phyloP scores from a whole-genome alignment of 2,329 filamentous ascomycete genomes.

The Metarhizium album region DNA sequence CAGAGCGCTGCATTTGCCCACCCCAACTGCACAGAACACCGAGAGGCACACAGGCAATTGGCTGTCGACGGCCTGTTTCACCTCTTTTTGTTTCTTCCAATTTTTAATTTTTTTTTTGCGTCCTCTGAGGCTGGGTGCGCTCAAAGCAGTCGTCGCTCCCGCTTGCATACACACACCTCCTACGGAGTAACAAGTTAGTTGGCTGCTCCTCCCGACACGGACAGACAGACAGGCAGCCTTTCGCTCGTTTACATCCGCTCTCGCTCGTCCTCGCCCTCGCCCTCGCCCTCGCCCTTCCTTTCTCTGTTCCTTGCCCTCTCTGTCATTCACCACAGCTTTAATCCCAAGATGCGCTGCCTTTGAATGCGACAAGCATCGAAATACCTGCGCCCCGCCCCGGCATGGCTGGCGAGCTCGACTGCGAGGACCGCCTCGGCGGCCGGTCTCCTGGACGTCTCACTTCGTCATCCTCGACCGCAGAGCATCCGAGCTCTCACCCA shows the following conservation, averaged over 20 bases:
- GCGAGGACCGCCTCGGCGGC: not conserved
- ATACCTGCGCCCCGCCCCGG: constrained; percentile 7
- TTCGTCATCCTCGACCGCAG: not conserved
- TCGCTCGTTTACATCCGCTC: too few species aligned
- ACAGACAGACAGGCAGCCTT: too few species aligned
- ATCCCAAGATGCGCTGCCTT: constrained; percentile 13
- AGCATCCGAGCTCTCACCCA: constrained; percentile 1
- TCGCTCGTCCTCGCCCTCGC: not conserved
- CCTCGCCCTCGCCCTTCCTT: not conserved
- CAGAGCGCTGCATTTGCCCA: too few species aligned
- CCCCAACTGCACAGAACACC: too few species aligned
- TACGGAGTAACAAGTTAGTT: too few species aligned
- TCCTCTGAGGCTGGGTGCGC: too few species aligned
- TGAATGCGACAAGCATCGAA: constrained; percentile 10
- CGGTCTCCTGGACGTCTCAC: not conserved
- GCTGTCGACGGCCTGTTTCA: not conserved
- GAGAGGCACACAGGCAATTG: not conserved
- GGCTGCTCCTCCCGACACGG: too few species aligned
- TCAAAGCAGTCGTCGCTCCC: too few species aligned
- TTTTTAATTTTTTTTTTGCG: too few species aligned
- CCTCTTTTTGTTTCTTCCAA: too few species aligned
- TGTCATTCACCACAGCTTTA: not conserved
- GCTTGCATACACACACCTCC: too few species aligned
- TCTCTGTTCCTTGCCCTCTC: not conserved
- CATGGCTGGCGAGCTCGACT: constrained; percentile 8